phyloP scores from a whole-genome alignment of 1,284 basidiomycete genomes.

The Mycosarcoma maydis region DNA sequence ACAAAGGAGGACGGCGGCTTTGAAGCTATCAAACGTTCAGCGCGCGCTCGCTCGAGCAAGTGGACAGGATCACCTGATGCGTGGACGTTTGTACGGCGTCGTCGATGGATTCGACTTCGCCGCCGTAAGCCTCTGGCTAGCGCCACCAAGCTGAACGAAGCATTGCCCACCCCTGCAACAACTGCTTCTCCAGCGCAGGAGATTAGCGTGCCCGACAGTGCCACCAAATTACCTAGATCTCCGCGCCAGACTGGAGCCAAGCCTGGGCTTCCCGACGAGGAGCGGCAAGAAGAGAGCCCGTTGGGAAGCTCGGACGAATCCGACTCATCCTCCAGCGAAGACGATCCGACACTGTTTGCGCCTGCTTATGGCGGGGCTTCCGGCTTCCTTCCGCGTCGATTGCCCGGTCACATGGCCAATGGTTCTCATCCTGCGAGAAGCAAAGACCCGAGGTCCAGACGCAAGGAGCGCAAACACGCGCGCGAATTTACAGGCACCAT shows the following conservation, averaged over 20 bases:
- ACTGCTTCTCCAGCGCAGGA: conserved; percentile 21
- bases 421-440: conserved; percentile 27
- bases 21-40: conserved; percentile 60
- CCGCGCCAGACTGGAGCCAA: conserved; percentile 15
- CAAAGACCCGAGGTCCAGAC: conserved; percentile 10
- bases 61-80: conserved; percentile 57
- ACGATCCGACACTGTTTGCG: conserved; percentile 35
- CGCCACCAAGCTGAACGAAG: conserved; percentile 7
- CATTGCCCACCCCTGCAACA: conserved; percentile 1
- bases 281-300: conserved; percentile 23
- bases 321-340: conserved; percentile 36
- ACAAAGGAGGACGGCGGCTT: conserved; percentile 59
- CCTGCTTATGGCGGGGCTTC: conserved; percentile 29
- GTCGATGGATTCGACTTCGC: conserved; percentile 64
- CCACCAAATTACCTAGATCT: not conserved
- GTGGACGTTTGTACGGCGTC: conserved; percentile 60
- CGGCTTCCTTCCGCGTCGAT: conserved; percentile 43
- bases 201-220: conserved; percentile 1
- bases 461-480: conserved; percentile 32
- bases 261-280: conserved; percentile 29
- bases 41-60: conserved; percentile 48
- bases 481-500: conserved; percentile 56
- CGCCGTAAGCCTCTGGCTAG: conserved; percentile 32
- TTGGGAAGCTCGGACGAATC: conserved; percentile 30
- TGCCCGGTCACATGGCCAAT: conserved; percentile 45